Base-by-base conservation (phyloP, 2,329 filamentous ascomycete species). In the Phoma herbarum region DNA sequence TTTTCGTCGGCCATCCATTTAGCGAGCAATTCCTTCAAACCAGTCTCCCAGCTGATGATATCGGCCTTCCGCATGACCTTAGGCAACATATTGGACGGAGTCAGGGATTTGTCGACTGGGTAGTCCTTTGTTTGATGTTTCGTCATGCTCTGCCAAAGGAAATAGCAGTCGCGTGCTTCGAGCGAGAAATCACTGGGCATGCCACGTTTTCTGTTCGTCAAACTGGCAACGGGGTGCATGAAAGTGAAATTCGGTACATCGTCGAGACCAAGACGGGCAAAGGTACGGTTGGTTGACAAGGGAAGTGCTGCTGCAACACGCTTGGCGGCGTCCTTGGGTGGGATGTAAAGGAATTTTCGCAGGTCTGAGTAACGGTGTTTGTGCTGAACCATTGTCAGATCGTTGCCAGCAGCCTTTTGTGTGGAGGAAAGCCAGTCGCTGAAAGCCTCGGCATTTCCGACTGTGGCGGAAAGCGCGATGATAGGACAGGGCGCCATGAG, bases 381-480 rank as follows among this genome's bases (percentile, higher is more conserved):
- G 67, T 93, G 89, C 42, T 87, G 80, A 12, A 93, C 85, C 83
- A 90, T 90, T 22, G 84, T 85, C 14, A 93, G 71, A 0, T 89
- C 81, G 39, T 84, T 83, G 0, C 88, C 88, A 57, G 87, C 87
- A 1, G 82, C 81, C 56, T 82, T 83, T 66, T 93, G 89, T 0
- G 89, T 87, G 3, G 81, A 81, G 1, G 79, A 79, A 0, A 94
- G 81, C 90, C 90, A 93, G 26, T 82, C 79, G 52, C 81, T 85
- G 76, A 94, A 92, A 66, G 90, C 85, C 1, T 83, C 74, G 0
- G 90, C 89, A 62, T 93, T 93, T 4, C 90, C 90, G 14, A 94
- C 88, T 0, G 91, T 94, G 1, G 90, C 91, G 1, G 90, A 93
- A 1, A 94, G 82, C 0, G 90, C 90, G 62, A 93, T 90, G 48